Conservation (phyloP, 345 rosid genomes). For the Rubroshorea leprosula region DNA sequence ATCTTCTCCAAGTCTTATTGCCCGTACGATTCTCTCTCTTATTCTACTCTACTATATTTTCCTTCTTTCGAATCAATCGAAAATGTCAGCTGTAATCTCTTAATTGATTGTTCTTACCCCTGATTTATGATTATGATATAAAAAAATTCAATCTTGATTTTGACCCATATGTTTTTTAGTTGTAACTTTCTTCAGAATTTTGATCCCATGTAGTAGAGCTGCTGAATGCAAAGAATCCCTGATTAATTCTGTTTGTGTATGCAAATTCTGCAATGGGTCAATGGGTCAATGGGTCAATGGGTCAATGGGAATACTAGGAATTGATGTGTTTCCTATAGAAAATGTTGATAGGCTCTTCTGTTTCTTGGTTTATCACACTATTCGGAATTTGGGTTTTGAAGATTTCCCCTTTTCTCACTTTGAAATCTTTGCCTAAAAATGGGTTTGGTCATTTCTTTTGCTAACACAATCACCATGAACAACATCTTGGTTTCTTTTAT, state of each 20-base stretch:
- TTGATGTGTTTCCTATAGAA: not conserved
- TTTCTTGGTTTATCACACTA: not conserved
- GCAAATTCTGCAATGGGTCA: not conserved
- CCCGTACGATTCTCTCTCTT: conserved; percentile 46
- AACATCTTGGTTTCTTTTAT: not conserved
- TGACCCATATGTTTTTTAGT: not conserved
- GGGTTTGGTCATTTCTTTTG: not conserved
- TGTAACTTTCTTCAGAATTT: not conserved
- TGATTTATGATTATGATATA: not conserved
- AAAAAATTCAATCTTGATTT: too few species aligned
- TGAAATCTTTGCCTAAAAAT: not conserved
- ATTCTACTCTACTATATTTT: not conserved
- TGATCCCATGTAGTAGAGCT: too few species aligned
- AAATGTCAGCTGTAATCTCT: not conserved
- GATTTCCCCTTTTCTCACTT: not conserved
- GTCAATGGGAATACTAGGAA: too few species aligned
- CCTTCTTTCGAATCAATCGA: not conserved
- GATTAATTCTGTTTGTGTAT: too few species aligned
- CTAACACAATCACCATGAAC: too few species aligned
- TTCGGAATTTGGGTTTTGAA: not conserved
- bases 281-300: not conserved
- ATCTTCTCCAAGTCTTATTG: conserved; percentile 98
- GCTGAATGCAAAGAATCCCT: too few species aligned
- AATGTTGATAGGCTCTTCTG: not conserved
- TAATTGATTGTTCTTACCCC: not conserved